These are phyloP conservation scores for Aaosphaeria pasadenensis DNA, from an alignment of 2,329 filamentous ascomycete genomes.

Conservation along the genomic window DNA sequence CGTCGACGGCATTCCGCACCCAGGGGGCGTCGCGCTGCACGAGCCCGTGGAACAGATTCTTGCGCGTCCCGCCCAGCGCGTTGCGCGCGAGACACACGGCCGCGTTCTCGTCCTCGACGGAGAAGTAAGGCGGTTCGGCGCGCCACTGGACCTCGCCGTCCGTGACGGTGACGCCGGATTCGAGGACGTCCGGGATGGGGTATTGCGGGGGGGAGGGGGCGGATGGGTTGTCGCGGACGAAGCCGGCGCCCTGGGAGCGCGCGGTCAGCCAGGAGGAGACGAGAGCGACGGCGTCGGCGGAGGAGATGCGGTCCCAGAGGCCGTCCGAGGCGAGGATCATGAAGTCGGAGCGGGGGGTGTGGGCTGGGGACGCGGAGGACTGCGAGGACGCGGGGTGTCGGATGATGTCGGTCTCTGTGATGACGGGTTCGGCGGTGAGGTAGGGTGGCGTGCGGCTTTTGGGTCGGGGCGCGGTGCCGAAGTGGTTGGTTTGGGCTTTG, in stretches of 20 bases:
- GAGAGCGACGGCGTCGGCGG: constrained; percentile 56
- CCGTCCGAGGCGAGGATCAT: constrained; percentile 67
- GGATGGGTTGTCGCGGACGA: constrained; percentile 10
- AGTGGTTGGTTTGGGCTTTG: constrained; percentile 47
- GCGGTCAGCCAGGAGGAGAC: constrained; percentile 55
- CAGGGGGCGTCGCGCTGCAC: constrained; percentile 30
- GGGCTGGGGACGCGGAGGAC: too few species aligned
- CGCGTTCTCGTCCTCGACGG: constrained; percentile 51
- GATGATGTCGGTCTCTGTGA: constrained; percentile 56
- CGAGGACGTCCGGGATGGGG: constrained; percentile 6
- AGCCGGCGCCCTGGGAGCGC: constrained; percentile 18
- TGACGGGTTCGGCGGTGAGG: constrained; percentile 63
- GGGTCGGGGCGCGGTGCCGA: constrained; percentile 47
- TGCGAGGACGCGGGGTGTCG: constrained; percentile 20
- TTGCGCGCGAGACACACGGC: constrained; percentile 53
- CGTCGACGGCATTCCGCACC: constrained; percentile 45
- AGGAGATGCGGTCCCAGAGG: constrained; percentile 61
- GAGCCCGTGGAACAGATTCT: constrained; percentile 39
- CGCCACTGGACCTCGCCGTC: constrained; percentile 41
- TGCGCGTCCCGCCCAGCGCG: constrained; percentile 49
- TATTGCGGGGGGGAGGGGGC: constrained; percentile 3
- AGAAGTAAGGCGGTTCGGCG: constrained; percentile 43
- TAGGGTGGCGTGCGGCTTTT: constrained; percentile 59
- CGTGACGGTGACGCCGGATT: constrained; percentile 31
- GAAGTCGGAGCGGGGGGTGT: constrained; percentile 44